Evolutionary conservation across 2,329 filamentous ascomycete species (phyloP).

Genomic region (Purpureocillium lavendulum): DNA sequence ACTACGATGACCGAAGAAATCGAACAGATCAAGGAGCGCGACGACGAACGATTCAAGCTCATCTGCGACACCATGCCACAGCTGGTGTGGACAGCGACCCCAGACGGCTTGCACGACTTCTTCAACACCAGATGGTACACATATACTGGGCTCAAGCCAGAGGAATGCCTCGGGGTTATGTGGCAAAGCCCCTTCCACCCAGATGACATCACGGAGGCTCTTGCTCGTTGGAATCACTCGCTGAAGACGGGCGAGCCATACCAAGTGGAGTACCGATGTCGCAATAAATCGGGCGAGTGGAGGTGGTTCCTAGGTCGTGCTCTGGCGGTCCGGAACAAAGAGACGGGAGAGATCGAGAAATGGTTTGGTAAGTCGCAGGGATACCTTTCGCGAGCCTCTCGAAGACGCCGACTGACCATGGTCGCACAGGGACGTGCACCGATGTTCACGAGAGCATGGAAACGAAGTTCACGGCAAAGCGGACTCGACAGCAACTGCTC

Average conservation of each 20-base stretch:
- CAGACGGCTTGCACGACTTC: constrained; percentile 61
- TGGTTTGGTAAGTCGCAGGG: constrained; percentile 65
- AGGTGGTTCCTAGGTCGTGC: constrained; percentile 73
- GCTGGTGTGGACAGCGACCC: constrained; percentile 64
- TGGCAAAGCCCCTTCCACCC: constrained; percentile 61
- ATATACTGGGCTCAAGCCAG: constrained; percentile 61
- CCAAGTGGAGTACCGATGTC: constrained; percentile 62
- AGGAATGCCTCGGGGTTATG: constrained; percentile 52
- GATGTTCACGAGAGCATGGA: constrained; percentile 70
- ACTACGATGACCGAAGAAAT: constrained; percentile 64
- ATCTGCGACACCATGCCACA: constrained; percentile 69
- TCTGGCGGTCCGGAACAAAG: constrained; percentile 56
- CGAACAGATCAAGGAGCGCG: constrained; percentile 57
- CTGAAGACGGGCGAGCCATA: constrained; percentile 62
- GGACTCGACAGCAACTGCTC: constrained; percentile 60
- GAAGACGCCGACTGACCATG: too few relatives aligned
- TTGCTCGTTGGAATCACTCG: constrained; percentile 51
- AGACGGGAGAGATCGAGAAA: constrained; percentile 61
- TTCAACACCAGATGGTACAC: constrained; percentile 72
- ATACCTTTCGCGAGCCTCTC: too few relatives aligned
- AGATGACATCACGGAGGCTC: constrained; percentile 55
- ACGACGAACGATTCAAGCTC: constrained; percentile 65
- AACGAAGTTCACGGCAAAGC: constrained; percentile 55
- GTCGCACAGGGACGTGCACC: constrained; percentile 53
- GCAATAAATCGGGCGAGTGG: constrained; percentile 59